Conservation (phyloP, 192 early-diverging fungal genomes). For the Coemansia sp. region DNA sequence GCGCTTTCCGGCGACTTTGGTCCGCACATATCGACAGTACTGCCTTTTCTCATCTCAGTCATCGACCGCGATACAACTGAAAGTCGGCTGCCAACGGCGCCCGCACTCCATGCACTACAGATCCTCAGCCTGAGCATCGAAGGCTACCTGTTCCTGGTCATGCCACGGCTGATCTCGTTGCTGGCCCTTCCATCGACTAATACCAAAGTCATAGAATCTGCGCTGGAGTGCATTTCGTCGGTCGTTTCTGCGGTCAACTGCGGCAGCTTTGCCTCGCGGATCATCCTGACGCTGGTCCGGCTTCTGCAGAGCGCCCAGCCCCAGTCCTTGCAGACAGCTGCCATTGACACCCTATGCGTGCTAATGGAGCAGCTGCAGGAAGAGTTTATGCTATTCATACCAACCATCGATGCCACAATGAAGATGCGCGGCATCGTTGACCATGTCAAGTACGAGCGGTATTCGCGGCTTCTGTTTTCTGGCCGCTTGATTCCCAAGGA, state of each 20-base stretch:
- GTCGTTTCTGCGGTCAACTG: slow-evolving; percentile 80
- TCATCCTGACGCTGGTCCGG: slow-evolving; percentile 86
- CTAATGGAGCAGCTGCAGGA: slow-evolving; percentile 82
- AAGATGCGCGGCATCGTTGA: slow-evolving; percentile 60
- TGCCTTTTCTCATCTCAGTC: slow-evolving; percentile 83
- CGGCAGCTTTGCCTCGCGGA: slow-evolving; percentile 84
- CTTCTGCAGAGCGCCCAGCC: slow-evolving; percentile 59
- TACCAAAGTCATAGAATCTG: slow-evolving; percentile 60
- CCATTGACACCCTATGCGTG: slow-evolving; percentile 80
- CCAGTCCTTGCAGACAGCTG: slow-evolving; percentile 61
- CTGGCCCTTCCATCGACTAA: slow-evolving; percentile 73
- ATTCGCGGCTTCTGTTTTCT: slow-evolving; percentile 73
- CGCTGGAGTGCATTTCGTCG: slow-evolving; percentile 74
- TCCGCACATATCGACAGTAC: slow-evolving; percentile 74
- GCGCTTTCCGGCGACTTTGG: slow-evolving; percentile 93
- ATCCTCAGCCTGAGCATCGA: slow-evolving; percentile 89
- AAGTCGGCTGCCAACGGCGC: slow-evolving; percentile 60
- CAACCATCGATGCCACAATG: slow-evolving; percentile 82
- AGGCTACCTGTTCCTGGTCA: slow-evolving; percentile 89
- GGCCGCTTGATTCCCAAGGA: slow-evolving; percentile 63
- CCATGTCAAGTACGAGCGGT: slow-evolving; percentile 73
- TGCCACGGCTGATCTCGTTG: slow-evolving; percentile 80
- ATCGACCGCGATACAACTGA: slow-evolving; percentile 82
- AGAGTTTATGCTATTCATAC: slow-evolving; percentile 88
- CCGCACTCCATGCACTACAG: slow-evolving; percentile 77